A percentile compares a stretch with the other conserved stretches of the same genome.
phyloP scores from a whole-genome alignment of 1,284 basidiomycete species.

The Tilletia caries region DNA sequence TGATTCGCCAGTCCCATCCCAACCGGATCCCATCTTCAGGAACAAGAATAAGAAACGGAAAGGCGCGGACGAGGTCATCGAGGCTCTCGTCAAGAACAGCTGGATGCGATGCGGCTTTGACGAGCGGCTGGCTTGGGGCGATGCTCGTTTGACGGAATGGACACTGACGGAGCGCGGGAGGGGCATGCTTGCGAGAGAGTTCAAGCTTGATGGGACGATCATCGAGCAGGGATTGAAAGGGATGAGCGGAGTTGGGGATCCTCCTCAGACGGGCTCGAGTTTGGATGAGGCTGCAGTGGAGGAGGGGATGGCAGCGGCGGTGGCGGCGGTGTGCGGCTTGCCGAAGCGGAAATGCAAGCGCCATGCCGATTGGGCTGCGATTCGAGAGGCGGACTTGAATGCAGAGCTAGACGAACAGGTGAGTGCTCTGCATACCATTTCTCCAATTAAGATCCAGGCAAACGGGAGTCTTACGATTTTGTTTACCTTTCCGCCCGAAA shows the following conservation, averaged over 20 bases:
- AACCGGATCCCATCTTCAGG: not conserved
- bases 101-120: slow-evolving; percentile 35
- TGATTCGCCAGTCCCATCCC: not conserved
- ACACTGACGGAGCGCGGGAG: slow-evolving; percentile 13
- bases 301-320: not conserved
- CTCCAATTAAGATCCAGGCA: too few species aligned
- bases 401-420: slow-evolving; percentile 20
- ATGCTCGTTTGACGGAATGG: slow-evolving; percentile 24
- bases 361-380: slow-evolving; percentile 32
- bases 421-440: not conserved
- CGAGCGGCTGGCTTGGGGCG: slow-evolving; percentile 28
- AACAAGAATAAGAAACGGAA: slow-evolving; percentile 12
- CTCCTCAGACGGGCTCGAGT: not conserved
- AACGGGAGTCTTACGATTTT: too few species aligned
- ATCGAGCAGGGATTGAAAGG: slow-evolving; percentile 17
- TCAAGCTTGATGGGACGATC: slow-evolving; percentile 20
- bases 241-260: not conserved
- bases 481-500: too few species aligned
- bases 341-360: slow-evolving; percentile 30
- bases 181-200: slow-evolving; percentile 19
- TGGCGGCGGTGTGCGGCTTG: slow-evolving; percentile 18
- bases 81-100: slow-evolving; percentile 11
- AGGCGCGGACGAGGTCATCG: slow-evolving; percentile 7
- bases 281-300: not conserved
- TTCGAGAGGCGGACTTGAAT: slow-evolving; percentile 25